Base-by-base conservation (phyloP, 495 filamentous ascomycete species). In the Lasiosphaeria ovina region DNA sequence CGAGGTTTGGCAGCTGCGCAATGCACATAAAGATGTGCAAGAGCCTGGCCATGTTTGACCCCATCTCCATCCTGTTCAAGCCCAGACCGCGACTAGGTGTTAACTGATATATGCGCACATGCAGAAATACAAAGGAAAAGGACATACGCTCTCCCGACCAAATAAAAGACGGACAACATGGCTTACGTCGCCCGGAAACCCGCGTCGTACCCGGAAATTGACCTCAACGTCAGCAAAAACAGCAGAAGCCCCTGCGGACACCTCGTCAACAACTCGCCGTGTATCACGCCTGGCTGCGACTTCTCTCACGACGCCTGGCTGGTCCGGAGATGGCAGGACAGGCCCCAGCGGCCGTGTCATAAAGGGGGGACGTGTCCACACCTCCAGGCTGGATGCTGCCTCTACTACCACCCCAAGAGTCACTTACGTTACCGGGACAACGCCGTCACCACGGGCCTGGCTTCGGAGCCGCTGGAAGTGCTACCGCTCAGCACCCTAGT, bases 341-440 rank as follows among this genome's bases (percentile, higher is more conserved):
- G 12, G 4, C 44, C 7, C n/a, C 1, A 16, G 7, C 17, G 11
- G 33, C 31, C 10, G 1, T 59, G 61, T 34, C n/a, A 10, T 34
- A 38, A 32, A 9, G 57, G 55, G 0, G 56, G 54, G 11, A 54
- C n/a, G 8, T 63, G 61, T 11, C 35, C 35, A 4, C 44, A 51
- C 42, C 44, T 42, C 31, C 17, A 32, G 14, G 33, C n/a, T 33
- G 56, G 61, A 33, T 45, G 5, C 11, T 63, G 61, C 11, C 24
- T 56, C 14, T 63, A 31, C 14, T 60, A 56, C 24, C 61, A 63
- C 14, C 61, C 61, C 7, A 35, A 49, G 17, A 24, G 51, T 42
- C 9, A 31, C 31, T 11, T 3, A 17, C 9, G 11, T 7, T 0
- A n/a, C 17, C 54, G 36, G 4, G 54, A 56, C 8, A 14, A 10